Base-by-base conservation (phyloP, 108 stramenopile genomes). In the Cyclotella cryptica region DNA sequence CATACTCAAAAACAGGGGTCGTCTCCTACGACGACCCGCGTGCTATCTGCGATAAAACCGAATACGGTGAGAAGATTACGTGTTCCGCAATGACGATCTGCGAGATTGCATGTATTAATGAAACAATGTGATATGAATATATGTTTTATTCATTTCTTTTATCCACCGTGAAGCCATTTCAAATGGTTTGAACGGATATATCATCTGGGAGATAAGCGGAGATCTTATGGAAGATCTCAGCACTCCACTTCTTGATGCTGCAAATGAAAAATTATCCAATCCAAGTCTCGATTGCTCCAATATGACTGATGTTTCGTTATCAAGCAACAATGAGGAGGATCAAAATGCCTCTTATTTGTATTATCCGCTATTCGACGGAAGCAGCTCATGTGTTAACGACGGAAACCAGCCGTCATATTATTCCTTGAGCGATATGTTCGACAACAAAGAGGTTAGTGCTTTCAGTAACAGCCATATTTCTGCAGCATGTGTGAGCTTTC, bases 241-340 rank as follows among this genome's bases (percentile, higher is more conserved):
- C 3, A 78, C 77, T n/a, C 78, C 78, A n/a, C 65, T 79, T 17
- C 72, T 79, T 18, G 78, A 79, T 63, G 66, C 73, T 10, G 66
- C 69, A 11, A 74, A 74, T n/a, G 19, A 11, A 1, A 79, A 79
- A 30, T 47, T 79, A 4, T 22, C 12, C 13, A 21, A 79, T 66
- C 78, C 78, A 29, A 61, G 61, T 43, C 18, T 74, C 22, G 26
- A 66, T 28, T 74, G 74, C 29, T 27, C 71, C 28, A 60, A 21
- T n/a, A 47, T 72, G 43, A 40, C 44, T 44, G 41, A 60, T 45
- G 71, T 17, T 17, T 12, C 15, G 21, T 21, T 43, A 46, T 21
- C 26, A 24, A 19, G 22, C 1, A 27, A 14, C 9, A 66, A 45
- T 4, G 64, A 66, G 6, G 43, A 30, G 14, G 60, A 26, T 57